Base-by-base conservation (phyloP, 306 rosid genomes). In the Begonia peltatifolia region DNA sequence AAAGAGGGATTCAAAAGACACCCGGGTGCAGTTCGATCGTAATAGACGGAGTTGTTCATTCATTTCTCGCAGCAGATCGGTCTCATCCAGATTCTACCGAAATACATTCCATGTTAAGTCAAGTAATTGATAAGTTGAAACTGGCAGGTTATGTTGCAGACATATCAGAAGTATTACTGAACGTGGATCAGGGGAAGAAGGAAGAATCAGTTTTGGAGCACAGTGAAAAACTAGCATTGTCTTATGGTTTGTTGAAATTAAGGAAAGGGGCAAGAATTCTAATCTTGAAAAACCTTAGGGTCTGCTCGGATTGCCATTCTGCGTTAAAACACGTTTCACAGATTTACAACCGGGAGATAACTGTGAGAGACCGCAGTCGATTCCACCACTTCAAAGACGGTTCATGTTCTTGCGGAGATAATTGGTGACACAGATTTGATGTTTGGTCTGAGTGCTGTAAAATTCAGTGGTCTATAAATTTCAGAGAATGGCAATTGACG, bases 331-430 rank as follows among this genome's bases (percentile, higher is more conserved):
- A 51, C 42, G 46, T 61, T 17, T 61, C 65, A 8, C 20, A 61
- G 52, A 61, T 61, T 23, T 61, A 52, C 65, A 50, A 6, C n/a
- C 53, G 65, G 53, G 53, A 61, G 50, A 53, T 61, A 25, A 61
- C 53, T 0, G 36, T 61, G 14, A 10, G 58, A 25, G 66, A 53
- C 53, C 58, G 66, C 17, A 61, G 41, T 14, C 58, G 59, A 14
- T 61, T 61, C 58, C 66, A 61, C 66, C 59, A 53, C 23, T 61
- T 61, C 66, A 52, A 43, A 53, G 59, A 61, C 3, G 66, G 66
- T 9, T 43, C 15, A 44, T 61, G 66, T 61, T 61, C 66, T 30
- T 61, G 66, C 53, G 14, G 58, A 36, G 59, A 61, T 53, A 53
- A 61, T 53, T 61, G 59, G 66, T 61, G 58, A 61, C 13, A 42